Evolutionary conservation across 208 protist genomes (phyloP).

Genomic region (Trypanosoma brucei): DNA sequence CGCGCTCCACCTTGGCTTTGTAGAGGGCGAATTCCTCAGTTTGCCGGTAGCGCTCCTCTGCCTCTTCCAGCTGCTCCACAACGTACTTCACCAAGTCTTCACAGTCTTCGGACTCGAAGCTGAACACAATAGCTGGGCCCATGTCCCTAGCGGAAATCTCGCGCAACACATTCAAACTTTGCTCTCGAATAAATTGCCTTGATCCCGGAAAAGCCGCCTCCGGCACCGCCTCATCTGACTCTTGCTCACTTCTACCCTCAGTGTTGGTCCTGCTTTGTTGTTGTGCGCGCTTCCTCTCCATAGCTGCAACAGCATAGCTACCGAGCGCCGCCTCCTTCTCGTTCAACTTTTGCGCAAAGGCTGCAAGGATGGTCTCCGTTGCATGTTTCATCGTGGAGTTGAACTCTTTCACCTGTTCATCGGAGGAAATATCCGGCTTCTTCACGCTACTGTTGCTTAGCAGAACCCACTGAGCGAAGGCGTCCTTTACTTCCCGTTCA

Average conservation of each 20-base stretch:
- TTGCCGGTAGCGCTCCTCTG: constrained; percentile 70
- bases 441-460: constrained; percentile 45
- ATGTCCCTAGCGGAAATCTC: constrained; percentile 82
- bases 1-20: constrained; percentile 54
- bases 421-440: constrained; percentile 26
- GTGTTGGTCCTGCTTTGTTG: background rate
- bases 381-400: constrained; percentile 41
- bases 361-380: constrained; percentile 49
- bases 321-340: constrained; percentile 67
- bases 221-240: background rate
- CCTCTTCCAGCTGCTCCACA: constrained; percentile 68
- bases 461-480: constrained; percentile 74
- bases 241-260: constrained; percentile 11
- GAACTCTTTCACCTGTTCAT: constrained; percentile 41
- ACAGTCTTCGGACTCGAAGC: constrained; percentile 86
- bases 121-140: constrained; percentile 90
- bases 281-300: constrained; percentile 23
- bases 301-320: constrained; percentile 42
- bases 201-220: constrained; percentile 66
- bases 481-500: constrained; percentile 80
- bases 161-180: constrained; percentile 87
- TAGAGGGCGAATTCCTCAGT: constrained; percentile 87
- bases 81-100: constrained; percentile 81
- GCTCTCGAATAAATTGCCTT: constrained; percentile 69
- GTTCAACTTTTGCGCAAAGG: constrained; percentile 71